Base-by-base conservation (phyloP, 1,284 basidiomycete genomes). In the Inonotus obliquus region DNA sequence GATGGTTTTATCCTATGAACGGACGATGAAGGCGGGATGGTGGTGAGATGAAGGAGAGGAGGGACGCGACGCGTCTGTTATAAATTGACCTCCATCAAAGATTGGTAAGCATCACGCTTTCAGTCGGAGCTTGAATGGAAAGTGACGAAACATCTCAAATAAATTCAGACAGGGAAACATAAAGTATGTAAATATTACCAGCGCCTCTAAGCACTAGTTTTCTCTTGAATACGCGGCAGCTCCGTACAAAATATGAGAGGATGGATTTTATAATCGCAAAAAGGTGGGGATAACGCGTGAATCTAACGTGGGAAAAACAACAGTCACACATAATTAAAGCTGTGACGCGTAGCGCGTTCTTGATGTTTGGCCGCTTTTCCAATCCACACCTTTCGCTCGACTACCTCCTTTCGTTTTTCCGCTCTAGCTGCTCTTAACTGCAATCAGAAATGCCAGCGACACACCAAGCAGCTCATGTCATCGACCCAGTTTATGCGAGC, bases 401-500 rank as follows among this genome's bases (percentile, higher is more conserved):
- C 6, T 52, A 52, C 13, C 49, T 32, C 49, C 49, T 10, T 32
- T 27, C 25, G 29, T 32, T 4, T 6, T 17, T 4, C 49, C 13
- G 23, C 13, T 4, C n/a, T 52, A 19, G 47, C 49, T 52, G n/a
- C 19, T 32, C 49, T 4, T 25, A 19, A 52, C 27, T 52, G 19
- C 19, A 57, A 23, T 10, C 7, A 52, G 13, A 35, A 19, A 64
- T 64, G 63, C 54, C 59, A 19, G 35, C 41, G 13, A 38, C 25
- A 38, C 21, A 27, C 10, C 59, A 55, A 21, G 69, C 72, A 65
- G 69, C 74, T n/a, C 73, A 74, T 53, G 70, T 70, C 11, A 70
- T 69, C 29, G 74, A 76, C 54, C 68, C 75, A 4, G 72, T 72
- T 10, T 90, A 90, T 66, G 84, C 83, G 19, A 78, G 83, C 5